Conservation (phyloP, 2,329 filamentous ascomycete genomes). For the Rugonectria rugulosa region DNA sequence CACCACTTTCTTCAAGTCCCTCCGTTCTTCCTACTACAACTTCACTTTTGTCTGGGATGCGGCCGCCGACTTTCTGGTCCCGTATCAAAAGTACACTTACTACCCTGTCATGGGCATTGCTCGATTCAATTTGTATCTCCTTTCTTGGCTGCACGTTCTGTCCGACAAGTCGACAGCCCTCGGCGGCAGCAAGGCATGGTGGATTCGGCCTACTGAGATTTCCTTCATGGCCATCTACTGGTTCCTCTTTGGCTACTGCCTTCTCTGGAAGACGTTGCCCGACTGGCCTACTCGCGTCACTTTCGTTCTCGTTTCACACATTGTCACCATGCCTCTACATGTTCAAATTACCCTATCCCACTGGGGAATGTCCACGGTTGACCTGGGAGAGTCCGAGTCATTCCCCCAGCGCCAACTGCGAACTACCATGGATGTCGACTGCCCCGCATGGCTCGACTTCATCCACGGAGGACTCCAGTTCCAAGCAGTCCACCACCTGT, state of each 20-base stretch:
- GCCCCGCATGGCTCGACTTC: constrained; percentile 75
- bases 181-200: constrained; percentile 65
- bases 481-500: constrained; percentile 75
- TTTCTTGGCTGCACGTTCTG: constrained; percentile 72
- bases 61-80: constrained; percentile 64
- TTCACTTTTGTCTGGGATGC: constrained; percentile 70
- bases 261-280: constrained; percentile 67
- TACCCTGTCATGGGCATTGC: constrained; percentile 73
- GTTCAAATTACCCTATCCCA: constrained; percentile 77
- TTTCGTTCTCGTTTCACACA: constrained; percentile 71
- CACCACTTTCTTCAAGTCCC: constrained; percentile 68
- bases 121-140: constrained; percentile 75
- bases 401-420: constrained; percentile 75
- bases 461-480: constrained; percentile 78
- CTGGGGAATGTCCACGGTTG: constrained; percentile 74
- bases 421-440: constrained; percentile 78
- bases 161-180: constrained; percentile 62
- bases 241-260: constrained; percentile 72
- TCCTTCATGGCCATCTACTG: constrained; percentile 69
- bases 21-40: constrained; percentile 73
- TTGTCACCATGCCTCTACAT: constrained; percentile 72
- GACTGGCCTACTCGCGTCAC: constrained; percentile 63
- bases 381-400: constrained; percentile 69
- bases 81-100: constrained; percentile 71
- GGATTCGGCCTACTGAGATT: constrained; percentile 73